phyloP scores from a whole-genome alignment of 2,329 filamentous ascomycete species.

The Pestalotiopsis sp. region DNA sequence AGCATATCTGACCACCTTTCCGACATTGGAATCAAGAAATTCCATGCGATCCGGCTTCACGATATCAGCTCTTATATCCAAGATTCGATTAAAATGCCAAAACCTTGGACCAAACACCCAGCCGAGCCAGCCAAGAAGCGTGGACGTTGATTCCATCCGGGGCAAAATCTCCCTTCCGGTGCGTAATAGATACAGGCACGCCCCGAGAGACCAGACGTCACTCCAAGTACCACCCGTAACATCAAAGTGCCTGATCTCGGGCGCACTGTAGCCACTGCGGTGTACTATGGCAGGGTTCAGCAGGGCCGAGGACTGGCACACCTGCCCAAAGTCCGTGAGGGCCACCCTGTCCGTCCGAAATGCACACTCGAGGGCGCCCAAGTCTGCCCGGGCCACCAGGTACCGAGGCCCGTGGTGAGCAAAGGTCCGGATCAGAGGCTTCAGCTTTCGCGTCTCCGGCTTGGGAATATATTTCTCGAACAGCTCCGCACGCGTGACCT shows the following conservation, averaged over 20 bases:
- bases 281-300: background rate
- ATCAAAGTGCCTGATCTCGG: background rate
- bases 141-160: background rate
- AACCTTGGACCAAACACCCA: background rate
- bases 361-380: background rate
- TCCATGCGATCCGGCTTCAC: background rate
- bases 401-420: background rate
- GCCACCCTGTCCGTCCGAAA: background rate
- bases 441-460: background rate
- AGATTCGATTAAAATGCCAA: background rate
- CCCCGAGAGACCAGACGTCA: conserved; percentile 2
- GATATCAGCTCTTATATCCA: background rate
- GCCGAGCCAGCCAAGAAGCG: background rate
- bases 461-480: background rate
- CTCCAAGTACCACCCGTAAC: background rate
- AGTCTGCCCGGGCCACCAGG: background rate
- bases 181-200: background rate
- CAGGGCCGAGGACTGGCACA: background rate
- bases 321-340: background rate
- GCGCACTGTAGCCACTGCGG: background rate
- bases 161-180: background rate
- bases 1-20: background rate
- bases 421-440: background rate
- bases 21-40: background rate
- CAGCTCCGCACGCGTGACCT: background rate